Base-by-base conservation (phyloP, 2,329 filamentous ascomycete species). In the Trichophyton benhamiae region DNA sequence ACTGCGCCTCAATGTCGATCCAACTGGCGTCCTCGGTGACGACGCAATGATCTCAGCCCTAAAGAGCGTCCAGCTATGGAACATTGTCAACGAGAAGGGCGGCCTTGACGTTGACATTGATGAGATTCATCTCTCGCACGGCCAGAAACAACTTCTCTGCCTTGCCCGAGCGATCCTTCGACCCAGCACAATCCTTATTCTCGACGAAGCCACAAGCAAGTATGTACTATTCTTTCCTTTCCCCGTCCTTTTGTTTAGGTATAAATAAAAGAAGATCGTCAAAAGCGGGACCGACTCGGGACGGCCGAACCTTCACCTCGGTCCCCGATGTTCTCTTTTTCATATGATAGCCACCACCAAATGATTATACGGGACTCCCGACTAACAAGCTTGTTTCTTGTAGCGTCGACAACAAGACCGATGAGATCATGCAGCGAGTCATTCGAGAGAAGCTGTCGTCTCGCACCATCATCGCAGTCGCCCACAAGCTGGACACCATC, bases 91-190 rank as follows among this genome's bases (percentile, higher is more conserved):
- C 61, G 71, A 72, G 59, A 73, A 75, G 60, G 76, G 75, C 4
- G 72, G 68, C 7, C 65, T 78, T 1, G 71, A 74, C 63, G 69
- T 71, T 1, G 70, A 74, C 1, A 76, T 86, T 64, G 74, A 75
- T n/a, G 72, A 77, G 1, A 75, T 80, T 5, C 73, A 76, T 58
- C 73, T 85, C 4, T 80, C 78, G 3, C 78, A 80, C 38, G 85
- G 85, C 0, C 84, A 87, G 69, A 79, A 79, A 52, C 85, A 87
- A 66, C 75, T 87, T 0, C 85, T 88, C 65, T 83, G 80, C 64
- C 76, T 88, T 0, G 84, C 81, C 0, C 72, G 84, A 0, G 84
- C 83, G 0, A 75, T 87, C 17, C 69, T 87, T 6, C 72, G 79
- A 7, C 68, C 71, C 7, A 72, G 74, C 58, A 75, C 72, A 25